phyloP scores from a whole-genome alignment of 306 rosid species.

The apple (Malus domestica) region ASM211411v1 NC_041792.1:10857907-10858406 shows the following conservation, averaged over 20 bases:
- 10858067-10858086: not conserved
- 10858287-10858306: not conserved
- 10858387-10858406: no score
- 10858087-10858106: not conserved
- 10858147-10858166: not conserved
- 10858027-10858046: not conserved
- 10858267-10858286: no score
- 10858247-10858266: not conserved
- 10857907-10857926: not conserved
- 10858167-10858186: not conserved
- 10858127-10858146: not conserved
- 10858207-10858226: not conserved
- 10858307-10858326: not conserved
- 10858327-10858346: not conserved
- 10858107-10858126: not conserved
- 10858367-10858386: no score
- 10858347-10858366: no score
- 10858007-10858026: not conserved
- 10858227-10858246: not conserved
- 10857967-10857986: not conserved
- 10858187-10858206: not conserved
- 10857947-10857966: not conserved
- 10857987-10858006: not conserved
- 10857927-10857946: not conserved
- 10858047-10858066: not conserved